Evolutionary conservation across 2,329 filamentous ascomycete species (phyloP), one percentile per base, ranked within the genome.

Genomic region (Cytospora chrysosperma): DNA sequence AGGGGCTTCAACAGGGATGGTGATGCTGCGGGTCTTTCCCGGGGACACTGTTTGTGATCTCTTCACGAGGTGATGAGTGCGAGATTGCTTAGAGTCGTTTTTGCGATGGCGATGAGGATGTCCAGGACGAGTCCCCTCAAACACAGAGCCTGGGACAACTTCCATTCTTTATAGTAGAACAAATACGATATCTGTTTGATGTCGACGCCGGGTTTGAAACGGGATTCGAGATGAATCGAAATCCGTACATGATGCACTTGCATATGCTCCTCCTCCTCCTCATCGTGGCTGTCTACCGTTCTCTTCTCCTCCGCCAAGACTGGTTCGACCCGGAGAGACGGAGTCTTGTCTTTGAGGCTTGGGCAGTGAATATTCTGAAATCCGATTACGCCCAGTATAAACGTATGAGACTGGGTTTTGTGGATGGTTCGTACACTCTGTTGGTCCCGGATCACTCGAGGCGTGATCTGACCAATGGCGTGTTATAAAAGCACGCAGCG

Each of bases 381-480:
- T 43, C 8, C 40, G n/a, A 10, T 7, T 19, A n/a, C n/a, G 19
- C 13, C 37, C 6, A 43, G 13, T 7, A 12, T 57, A 17, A 24
- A 53, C 53, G 51, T 61, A 61, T 61, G 50, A 27, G 50, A 30
- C n/a, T 24, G n/a, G 21, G 9, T n/a, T 61, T 52, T 43, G 58
- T 43, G 58, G 55, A 32, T 61, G 50, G 58, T 7, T 13, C 51
- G 58, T 34, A 55, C n/a, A n/a, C 40, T 17, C 30, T 53, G 17
- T 6, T 40, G 32, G 32, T 15, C 15, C 15, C 32, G 32, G 3
- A 1, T 34, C 32, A 34, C 10, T 34, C 32, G 9, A 47, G 10
- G 21, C 15, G 17, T 17, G 1, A 1, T 1, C 37, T n/a, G 40
- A 28, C 59, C 59, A 61, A 61, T 55, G 21, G 54, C 37, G 51